Conservation (phyloP, 768 basidiomycete genomes). For the Amanita pseudoporphyria region DNA sequence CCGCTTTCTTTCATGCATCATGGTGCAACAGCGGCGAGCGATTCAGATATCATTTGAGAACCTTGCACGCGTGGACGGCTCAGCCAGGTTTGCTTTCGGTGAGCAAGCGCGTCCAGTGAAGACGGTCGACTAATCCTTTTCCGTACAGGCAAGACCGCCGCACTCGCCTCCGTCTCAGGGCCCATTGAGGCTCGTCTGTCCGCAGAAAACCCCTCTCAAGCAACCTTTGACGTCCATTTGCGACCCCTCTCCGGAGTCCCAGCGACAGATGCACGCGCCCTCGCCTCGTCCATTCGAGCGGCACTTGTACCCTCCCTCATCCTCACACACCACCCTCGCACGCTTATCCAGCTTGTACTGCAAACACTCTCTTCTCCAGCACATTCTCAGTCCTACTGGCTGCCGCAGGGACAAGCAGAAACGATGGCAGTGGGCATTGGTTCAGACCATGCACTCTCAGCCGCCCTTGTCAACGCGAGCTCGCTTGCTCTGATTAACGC, state of each 20-base stretch:
- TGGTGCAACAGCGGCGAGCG: constrained; percentile 3
- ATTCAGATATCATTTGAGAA: constrained; percentile 43
- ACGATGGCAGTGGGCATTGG: constrained; percentile 20
- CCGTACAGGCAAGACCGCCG: constrained; percentile 26
- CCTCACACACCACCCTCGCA: constrained; percentile 60
- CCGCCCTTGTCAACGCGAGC: constrained; percentile 63
- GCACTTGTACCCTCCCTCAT: constrained; percentile 54
- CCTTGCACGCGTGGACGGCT: constrained; percentile 68
- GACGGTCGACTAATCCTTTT: not conserved
- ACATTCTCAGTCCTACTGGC: constrained; percentile 7
- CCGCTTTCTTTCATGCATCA: not conserved
- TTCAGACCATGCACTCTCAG: constrained; percentile 26
- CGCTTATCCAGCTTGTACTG: constrained; percentile 68
- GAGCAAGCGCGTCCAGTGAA: constrained; percentile 2
- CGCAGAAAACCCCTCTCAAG: constrained; percentile 59
- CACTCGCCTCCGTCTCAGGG: constrained; percentile 68
- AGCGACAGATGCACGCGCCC: constrained; percentile 57
- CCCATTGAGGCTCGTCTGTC: constrained; percentile 70
- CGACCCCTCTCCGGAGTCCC: constrained; percentile 63
- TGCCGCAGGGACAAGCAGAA: constrained; percentile 1
- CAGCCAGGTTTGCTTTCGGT: constrained; percentile 65
- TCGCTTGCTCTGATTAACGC: constrained; percentile 61
- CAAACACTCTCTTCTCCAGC: constrained; percentile 37
- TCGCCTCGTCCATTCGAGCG: constrained; percentile 43
- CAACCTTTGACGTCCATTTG: constrained; percentile 65